phyloP scores from a whole-genome alignment of 306 rosid species.

The Pyrus pyrifolia region DNA sequence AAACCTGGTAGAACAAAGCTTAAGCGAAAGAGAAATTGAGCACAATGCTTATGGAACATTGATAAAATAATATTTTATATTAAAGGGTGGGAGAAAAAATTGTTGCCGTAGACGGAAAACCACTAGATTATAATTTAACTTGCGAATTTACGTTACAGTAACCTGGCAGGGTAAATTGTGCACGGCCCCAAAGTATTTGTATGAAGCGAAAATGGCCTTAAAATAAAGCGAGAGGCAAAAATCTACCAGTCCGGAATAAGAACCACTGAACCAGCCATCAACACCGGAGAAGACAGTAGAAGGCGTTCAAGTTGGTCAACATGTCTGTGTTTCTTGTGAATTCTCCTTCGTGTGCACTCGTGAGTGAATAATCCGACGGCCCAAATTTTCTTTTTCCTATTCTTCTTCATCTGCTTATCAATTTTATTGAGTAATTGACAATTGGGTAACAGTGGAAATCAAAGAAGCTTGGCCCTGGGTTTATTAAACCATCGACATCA shows the following conservation, averaged over 20 bases:
- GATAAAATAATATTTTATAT: no score
- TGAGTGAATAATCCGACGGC: background rate
- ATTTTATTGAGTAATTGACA: background rate
- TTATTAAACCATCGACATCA: slow-evolving; percentile 13
- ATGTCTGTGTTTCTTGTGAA: slow-evolving; percentile 8
- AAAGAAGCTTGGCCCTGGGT: slow-evolving; percentile 7
- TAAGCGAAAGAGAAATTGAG: no score
- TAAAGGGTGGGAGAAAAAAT: no score
- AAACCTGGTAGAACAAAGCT: no score
- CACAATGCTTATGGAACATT: no score
- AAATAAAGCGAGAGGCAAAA: background rate
- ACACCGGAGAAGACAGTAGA: background rate
- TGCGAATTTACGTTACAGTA: no score
- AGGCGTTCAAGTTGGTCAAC: background rate
- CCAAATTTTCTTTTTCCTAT: background rate
- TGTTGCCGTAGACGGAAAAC: no score
- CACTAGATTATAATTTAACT: no score
- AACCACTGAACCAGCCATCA: background rate
- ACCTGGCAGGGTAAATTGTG: no score
- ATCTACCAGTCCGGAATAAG: background rate
- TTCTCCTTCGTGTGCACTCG: slow-evolving; percentile 14
- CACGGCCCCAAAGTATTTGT: no score
- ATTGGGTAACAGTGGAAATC: slow-evolving; percentile 30
- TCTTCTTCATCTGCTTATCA: background rate
- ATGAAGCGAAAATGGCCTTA: no score